Percentiles rank a stretch among this genome's conserved stretches.
These are phyloP conservation scores for Taiozyma sp. DNA, from an alignment of 1,139 yeast species.

Conservation along the genomic window DNA sequence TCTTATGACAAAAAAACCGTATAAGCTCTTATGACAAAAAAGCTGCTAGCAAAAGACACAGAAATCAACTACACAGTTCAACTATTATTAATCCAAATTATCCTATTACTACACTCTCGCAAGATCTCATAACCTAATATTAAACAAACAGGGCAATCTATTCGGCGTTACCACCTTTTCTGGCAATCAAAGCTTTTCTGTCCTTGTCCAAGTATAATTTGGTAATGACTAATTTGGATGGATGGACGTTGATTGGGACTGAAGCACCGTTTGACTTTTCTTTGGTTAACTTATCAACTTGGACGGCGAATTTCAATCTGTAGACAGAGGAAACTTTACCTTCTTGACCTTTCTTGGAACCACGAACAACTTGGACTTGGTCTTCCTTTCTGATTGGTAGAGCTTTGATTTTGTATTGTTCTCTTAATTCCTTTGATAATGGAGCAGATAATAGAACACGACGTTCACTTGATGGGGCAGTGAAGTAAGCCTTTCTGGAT, in stretches of 20 bases:
- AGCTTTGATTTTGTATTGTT: constrained; percentile 93
- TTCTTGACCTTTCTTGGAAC: constrained; percentile 99
- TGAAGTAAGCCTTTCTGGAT: constrained; percentile 99
- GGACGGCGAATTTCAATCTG: constrained; percentile 98
- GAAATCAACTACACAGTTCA: neutral
- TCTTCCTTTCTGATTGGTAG: constrained; percentile 99
- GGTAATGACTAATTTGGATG: constrained; percentile 99
- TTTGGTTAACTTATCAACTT: constrained; percentile 95
- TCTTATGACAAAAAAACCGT: neutral
- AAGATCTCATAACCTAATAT: neutral
- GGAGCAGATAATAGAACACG: constrained; percentile 97
- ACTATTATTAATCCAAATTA: neutral
- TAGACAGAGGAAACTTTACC: constrained; percentile 97
- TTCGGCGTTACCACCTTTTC: constrained; percentile 87
- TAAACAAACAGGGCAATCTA: constrained; percentile 29
- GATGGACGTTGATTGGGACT: constrained; percentile 95
- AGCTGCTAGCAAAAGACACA: too few species aligned
- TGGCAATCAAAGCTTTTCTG: constrained; percentile 95
- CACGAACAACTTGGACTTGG: constrained; percentile 94
- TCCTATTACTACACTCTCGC: neutral
- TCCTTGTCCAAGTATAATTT: constrained; percentile 97
- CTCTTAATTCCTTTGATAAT: constrained; percentile 98
- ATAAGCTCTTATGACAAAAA: too few species aligned
- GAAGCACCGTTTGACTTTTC: constrained; percentile 99
- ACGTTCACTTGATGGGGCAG: constrained; percentile 95